Evolutionary conservation across 208 protist genomes (phyloP), one percentile per base, ranked within the genome.

Genomic region (Acanthamoeba healyi): DNA sequence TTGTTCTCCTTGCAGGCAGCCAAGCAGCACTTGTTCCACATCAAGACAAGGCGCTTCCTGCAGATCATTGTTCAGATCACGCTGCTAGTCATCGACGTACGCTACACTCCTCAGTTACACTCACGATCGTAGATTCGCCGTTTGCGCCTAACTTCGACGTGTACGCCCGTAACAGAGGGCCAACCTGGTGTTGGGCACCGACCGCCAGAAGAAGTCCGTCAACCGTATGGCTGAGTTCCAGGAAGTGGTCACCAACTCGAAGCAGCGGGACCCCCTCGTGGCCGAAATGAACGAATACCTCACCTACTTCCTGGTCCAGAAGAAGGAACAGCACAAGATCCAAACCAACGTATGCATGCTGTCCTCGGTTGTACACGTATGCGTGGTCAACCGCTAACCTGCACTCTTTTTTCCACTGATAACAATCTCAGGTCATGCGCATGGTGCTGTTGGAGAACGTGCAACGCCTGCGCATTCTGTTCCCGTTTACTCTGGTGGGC

Each of bases 401-500:
- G n/a, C n/a, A n/a, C n/a, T n/a, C n/a, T n/a, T n/a, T n/a, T n/a
- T n/a, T n/a, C n/a, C n/a, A n/a, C n/a, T n/a, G n/a, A n/a, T n/a
- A n/a, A n/a, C n/a, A 54, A 6, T 6, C 49, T 15, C 36, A 84
- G 74, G 42, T 29, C 42, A 84, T 84, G 40, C 74, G 74, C 10
- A 84, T 84, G 74, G 74, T 84, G 38, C 42, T 84, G 6, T 46
- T 84, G 42, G 74, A 84, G 74, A 84, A 84, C 38, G 74, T 40
- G 7, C 74, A 84, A 46, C 74, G 74, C 14, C 42, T 84, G 15
- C 36, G 42, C 12, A 7, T 84, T 6, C 19, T 84, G 74, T 54
- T 84, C 14, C 74, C 74, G 12, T 54, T 44, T 40, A 32, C 29
- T 7, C 74, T 84, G 7, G 34, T 12, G 24, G 42, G 42, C 42